A percentile compares a stretch with the other conserved stretches of the same genome.
Evolutionary conservation across 2,329 filamentous ascomycete species (phyloP).

Genomic region (Metarhizium brunneum): DNA sequence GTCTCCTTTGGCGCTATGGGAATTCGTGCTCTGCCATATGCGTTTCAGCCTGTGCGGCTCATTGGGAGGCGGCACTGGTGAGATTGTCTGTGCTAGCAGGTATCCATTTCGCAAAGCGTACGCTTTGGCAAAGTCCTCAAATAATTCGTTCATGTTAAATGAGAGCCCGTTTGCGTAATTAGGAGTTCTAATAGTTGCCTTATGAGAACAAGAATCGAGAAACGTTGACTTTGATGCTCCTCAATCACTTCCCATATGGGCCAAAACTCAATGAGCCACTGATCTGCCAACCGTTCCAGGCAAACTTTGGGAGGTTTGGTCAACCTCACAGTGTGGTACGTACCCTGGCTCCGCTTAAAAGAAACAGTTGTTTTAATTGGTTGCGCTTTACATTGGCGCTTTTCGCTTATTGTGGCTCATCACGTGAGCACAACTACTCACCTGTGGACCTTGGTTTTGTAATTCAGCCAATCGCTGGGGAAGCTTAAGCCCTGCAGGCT

Average conservation of each 20-base stretch:
- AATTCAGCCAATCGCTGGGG: conserved; percentile 23
- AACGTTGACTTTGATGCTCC: not conserved
- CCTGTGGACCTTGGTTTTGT: not conserved
- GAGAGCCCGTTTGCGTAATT: not conserved
- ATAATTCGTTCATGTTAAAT: conserved; percentile 59
- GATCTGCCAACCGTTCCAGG: no score
- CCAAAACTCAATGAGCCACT: not conserved
- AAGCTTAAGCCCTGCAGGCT: conserved; percentile 27
- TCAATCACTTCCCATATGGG: not conserved
- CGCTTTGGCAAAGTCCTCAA: conserved; percentile 64
- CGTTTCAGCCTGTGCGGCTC: conserved; percentile 57
- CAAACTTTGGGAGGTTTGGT: not conserved
- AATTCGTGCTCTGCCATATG: conserved; percentile 64
- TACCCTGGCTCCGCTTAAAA: not conserved
- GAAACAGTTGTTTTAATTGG: not conserved
- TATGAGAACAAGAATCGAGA: not conserved
- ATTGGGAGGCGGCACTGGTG: conserved; percentile 54
- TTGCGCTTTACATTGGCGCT: not conserved
- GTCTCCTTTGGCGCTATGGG: conserved; percentile 55
- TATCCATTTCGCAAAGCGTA: conserved; percentile 59
- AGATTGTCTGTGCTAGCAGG: conserved; percentile 64
- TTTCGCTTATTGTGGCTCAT: not conserved
- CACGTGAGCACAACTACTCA: conserved; percentile 4
- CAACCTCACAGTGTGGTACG: not conserved
- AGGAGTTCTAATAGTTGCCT: not conserved